Percentiles rank a stretch among this genome's conserved stretches.
Evolutionary conservation across 805 yeast species (phyloP).

Genomic region (Kregervanrija fluxuum): DNA sequence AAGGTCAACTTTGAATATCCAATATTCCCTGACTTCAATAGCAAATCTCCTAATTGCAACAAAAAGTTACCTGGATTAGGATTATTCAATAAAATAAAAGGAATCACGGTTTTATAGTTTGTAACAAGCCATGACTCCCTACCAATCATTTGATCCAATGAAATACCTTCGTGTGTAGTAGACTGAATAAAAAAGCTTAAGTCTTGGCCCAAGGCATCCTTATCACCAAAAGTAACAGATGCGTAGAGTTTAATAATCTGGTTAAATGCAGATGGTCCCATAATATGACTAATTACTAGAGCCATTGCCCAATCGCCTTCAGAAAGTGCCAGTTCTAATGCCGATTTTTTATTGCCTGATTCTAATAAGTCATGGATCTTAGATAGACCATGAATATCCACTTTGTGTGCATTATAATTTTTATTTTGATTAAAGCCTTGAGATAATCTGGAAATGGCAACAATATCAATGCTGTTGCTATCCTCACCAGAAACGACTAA

Average conservation of each 20-base stretch:
- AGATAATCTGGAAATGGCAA: slow-evolving; percentile 10
- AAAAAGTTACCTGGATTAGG: slow-evolving; percentile 17
- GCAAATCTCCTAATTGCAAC: slow-evolving; percentile 28
- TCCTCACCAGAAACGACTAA: slow-evolving; percentile 15
- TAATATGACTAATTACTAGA: slow-evolving; percentile 56
- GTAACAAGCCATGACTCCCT: slow-evolving; percentile 24
- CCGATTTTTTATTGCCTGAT: slow-evolving; percentile 59
- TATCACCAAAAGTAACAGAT: slow-evolving; percentile 10
- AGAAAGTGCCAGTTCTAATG: slow-evolving; percentile 53
- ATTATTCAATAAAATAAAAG: slow-evolving; percentile 24
- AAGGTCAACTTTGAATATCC: slow-evolving; percentile 35
- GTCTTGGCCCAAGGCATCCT: slow-evolving; percentile 20
- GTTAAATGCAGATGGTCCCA: slow-evolving; percentile 44
- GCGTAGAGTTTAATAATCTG: slow-evolving; percentile 38
- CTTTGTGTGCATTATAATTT: slow-evolving; percentile 20
- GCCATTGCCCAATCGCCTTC: slow-evolving; percentile 75
- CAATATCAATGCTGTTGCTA: slow-evolving; percentile 13
- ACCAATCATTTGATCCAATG: slow-evolving; percentile 14
- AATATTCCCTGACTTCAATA: slow-evolving; percentile 29
- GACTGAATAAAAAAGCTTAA: slow-evolving; percentile 25
- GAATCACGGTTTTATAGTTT: slow-evolving; percentile 23
- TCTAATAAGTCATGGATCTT: slow-evolving; percentile 35
- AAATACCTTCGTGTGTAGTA: slow-evolving; percentile 12
- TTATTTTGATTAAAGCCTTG: slow-evolving; percentile 8
- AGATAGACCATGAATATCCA: slow-evolving; percentile 20